phyloP scores from a whole-genome alignment of 176 grass and related monocot genomes.

The Melocanna baccifera region DNA sequence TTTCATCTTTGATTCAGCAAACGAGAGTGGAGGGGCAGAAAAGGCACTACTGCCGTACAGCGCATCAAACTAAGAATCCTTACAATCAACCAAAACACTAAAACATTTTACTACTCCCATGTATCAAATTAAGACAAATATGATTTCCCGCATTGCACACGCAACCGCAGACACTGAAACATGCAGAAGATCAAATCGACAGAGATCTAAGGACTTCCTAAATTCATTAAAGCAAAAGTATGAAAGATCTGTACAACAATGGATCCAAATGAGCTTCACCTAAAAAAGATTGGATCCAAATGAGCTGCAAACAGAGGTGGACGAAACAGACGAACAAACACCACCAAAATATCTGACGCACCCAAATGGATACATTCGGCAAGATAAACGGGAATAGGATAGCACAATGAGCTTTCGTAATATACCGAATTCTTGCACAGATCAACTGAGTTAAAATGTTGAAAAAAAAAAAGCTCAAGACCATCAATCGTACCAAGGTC shows the following conservation, averaged over 20 bases:
- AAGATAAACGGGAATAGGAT: neutral
- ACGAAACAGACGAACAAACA: constrained; percentile 6
- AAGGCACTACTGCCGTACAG: neutral
- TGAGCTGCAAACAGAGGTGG: neutral
- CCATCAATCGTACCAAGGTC: neutral
- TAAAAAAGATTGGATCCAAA: constrained; percentile 9
- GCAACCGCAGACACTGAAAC: neutral
- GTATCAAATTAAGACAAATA: neutral
- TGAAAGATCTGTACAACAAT: neutral
- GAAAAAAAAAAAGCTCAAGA: neutral
- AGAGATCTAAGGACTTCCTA: neutral
- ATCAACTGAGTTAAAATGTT: neutral
- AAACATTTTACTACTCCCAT: neutral
- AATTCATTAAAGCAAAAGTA: neutral
- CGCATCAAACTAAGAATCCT: neutral
- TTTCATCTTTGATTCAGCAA: constrained; percentile 10
- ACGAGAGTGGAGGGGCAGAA: neutral
- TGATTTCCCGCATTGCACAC: neutral
- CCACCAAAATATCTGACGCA: neutral
- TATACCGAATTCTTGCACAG: neutral
- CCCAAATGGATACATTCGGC: neutral
- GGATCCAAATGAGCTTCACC: constrained; percentile 9
- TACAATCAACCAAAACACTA: neutral
- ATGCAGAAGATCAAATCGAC: neutral
- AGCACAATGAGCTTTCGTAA: neutral